Conservation (phyloP, 352 stramenopile genomes). For the Pythium aphanidermatum region DNA sequence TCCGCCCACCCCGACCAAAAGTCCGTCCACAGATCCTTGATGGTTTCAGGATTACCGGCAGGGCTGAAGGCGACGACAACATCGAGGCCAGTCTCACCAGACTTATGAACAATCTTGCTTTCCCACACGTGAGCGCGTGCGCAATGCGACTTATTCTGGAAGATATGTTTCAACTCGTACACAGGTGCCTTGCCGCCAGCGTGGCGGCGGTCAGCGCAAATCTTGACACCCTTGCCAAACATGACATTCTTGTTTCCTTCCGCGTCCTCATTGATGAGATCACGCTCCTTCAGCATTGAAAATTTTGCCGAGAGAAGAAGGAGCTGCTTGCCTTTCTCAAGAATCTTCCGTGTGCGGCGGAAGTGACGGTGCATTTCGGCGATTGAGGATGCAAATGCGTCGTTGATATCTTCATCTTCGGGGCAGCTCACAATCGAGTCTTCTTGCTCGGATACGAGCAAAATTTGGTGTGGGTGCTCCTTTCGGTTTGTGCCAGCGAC, state of each 20-base stretch:
- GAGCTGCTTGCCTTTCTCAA: conserved; percentile 72
- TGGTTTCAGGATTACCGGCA: conserved; percentile 73
- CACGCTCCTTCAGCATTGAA: conserved; percentile 83
- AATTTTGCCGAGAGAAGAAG: conserved; percentile 83
- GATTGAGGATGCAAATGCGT: conserved; percentile 68
- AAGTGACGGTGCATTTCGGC: conserved; percentile 74
- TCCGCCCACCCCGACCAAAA: conserved; percentile 86
- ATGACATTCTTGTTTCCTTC: conserved; percentile 84
- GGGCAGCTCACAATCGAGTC: conserved; percentile 72
- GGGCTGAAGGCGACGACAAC: conserved; percentile 80
- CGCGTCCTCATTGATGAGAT: conserved; percentile 81
- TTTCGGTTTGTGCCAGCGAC: conserved; percentile 55
- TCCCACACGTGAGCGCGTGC: conserved; percentile 76
- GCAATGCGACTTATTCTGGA: conserved; percentile 80
- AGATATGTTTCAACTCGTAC: conserved; percentile 83
- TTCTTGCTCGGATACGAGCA: conserved; percentile 77
- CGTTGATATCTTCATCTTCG: conserved; percentile 75
- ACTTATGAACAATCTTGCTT: conserved; percentile 36
- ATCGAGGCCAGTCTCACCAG: conserved; percentile 32
- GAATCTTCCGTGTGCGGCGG: conserved; percentile 60
- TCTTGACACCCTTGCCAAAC: conserved; percentile 74
- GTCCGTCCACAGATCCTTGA: conserved; percentile 77
- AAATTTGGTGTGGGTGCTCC: conserved; percentile 49
- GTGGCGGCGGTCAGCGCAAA: conserved; percentile 50
- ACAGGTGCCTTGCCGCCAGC: conserved; percentile 40